Evolutionary conservation across 1,139 yeast species (phyloP).

Genomic region (Pichia terricola): DNA sequence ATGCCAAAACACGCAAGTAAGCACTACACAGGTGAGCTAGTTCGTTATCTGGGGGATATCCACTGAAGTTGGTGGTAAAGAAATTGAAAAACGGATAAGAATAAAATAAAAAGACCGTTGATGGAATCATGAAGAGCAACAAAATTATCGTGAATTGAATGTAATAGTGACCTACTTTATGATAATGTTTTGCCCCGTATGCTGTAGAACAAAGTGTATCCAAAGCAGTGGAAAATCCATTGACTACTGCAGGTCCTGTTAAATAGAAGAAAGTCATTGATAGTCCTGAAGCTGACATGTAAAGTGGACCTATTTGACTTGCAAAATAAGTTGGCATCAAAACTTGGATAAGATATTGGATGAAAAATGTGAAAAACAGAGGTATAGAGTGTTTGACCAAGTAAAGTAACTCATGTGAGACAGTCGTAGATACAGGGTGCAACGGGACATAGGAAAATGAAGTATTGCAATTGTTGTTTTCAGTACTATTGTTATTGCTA

Average conservation of each 20-base stretch:
- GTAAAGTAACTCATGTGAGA: conserved; percentile 23
- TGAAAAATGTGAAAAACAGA: conserved; percentile 41
- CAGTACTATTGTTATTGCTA: background rate
- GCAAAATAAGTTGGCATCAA: conserved; percentile 49
- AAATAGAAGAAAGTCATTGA: conserved; percentile 58
- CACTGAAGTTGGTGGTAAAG: conserved; percentile 25
- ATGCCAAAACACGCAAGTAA: conserved; percentile 40
- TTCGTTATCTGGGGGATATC: conserved; percentile 27
- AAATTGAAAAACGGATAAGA: conserved; percentile 39
- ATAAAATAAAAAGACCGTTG: conserved; percentile 65
- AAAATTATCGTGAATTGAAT: conserved; percentile 48
- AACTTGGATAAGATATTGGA: conserved; percentile 42
- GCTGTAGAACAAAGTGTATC: conserved; percentile 55
- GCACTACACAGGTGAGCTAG: conserved; percentile 44
- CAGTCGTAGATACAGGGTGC: conserved; percentile 12
- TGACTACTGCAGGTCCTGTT: conserved; percentile 49
- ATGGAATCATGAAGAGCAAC: conserved; percentile 35
- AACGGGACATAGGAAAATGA: conserved; percentile 4
- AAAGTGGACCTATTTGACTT: conserved; percentile 50
- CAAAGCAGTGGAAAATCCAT: conserved; percentile 49
- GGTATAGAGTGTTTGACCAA: conserved; percentile 42
- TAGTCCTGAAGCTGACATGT: conserved; percentile 49
- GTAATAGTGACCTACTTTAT: conserved; percentile 42
- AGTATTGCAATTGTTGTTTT: background rate
- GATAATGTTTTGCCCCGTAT: conserved; percentile 45